Conservation (phyloP, 495 filamentous ascomycete species). For the Entonaema liquescens region DNA sequence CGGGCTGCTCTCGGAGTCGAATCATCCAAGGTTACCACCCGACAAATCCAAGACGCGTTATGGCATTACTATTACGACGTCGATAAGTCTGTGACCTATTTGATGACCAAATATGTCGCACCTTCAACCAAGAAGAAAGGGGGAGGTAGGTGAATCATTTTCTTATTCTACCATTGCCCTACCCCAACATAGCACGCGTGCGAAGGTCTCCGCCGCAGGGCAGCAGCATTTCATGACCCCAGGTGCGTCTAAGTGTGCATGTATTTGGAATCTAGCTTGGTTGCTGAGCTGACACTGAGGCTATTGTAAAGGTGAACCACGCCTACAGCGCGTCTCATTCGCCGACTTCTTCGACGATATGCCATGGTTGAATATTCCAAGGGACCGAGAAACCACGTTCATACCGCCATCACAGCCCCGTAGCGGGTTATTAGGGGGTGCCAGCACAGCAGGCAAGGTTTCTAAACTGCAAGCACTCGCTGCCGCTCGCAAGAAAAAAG, state of each 20-base stretch:
- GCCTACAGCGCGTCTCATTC: conserved; percentile 22
- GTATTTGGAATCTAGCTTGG: conserved; percentile 14
- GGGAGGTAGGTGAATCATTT: conserved; percentile 60
- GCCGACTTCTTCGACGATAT: conserved; percentile 77
- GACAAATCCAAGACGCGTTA: conserved; percentile 85
- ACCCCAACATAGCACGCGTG: conserved; percentile 3
- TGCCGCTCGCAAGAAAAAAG: conserved; percentile 86
- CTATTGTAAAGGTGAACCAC: conserved; percentile 42
- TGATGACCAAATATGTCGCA: conserved; percentile 67
- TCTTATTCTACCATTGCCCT: conserved; percentile 20
- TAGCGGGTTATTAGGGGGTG: conserved; percentile 79
- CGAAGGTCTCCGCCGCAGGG: conserved; percentile 22
- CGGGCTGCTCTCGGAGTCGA: conserved; percentile 62
- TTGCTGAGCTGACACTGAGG: conserved; percentile 25
- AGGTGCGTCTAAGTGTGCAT: conserved; percentile 32
- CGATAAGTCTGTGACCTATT: conserved; percentile 79
- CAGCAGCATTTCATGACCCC: conserved; percentile 12
- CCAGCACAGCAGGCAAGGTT: conserved; percentile 69
- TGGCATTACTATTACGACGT: conserved; percentile 98
- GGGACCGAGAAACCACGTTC: conserved; percentile 72
- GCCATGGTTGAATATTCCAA: conserved; percentile 84
- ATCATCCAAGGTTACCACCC: conserved; percentile 63
- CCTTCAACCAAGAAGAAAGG: conserved; percentile 52
- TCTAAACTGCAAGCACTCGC: conserved; percentile 92
- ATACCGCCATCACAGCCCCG: conserved; percentile 68